Percentiles rank a stretch among this genome's conserved stretches.
phyloP scores from a whole-genome alignment of 2,329 filamentous ascomycete species.

The Gyromitra esculenta region DNA sequence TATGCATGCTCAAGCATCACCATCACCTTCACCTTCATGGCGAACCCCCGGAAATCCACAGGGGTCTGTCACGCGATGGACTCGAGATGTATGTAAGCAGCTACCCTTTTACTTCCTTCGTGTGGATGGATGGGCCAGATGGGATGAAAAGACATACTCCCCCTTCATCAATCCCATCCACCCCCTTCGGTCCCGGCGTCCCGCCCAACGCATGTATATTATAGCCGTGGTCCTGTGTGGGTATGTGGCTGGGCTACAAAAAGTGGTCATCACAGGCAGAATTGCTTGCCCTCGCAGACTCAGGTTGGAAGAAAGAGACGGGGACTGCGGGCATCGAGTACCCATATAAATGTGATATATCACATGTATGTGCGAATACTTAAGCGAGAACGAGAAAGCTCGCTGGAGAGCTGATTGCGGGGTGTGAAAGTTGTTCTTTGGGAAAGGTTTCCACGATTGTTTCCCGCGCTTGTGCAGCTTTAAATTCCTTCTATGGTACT shows the following conservation, averaged over 20 bases:
- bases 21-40: conserved; percentile 41
- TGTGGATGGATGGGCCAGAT: too few species aligned
- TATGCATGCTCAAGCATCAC: conserved; percentile 48
- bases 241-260: conserved; percentile 39
- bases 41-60: conserved; percentile 50
- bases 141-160: conserved; percentile 34
- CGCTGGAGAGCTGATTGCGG: conserved; percentile 42
- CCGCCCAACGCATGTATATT: conserved; percentile 44
- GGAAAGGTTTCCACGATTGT: conserved; percentile 50
- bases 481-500: conserved; percentile 30
- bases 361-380: conserved; percentile 51
- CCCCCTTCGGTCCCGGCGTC: conserved; percentile 43
- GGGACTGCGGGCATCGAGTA: conserved; percentile 42
- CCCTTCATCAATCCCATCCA: conserved; percentile 36
- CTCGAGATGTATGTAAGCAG: conserved; percentile 51
- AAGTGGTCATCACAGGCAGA: conserved; percentile 43
- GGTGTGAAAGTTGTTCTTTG: conserved; percentile 42
- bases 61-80: conserved; percentile 52
- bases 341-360: conserved; percentile 51
- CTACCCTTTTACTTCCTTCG: conserved; percentile 38
- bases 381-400: conserved; percentile 46
- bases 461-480: conserved; percentile 49
- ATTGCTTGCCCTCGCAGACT: conserved; percentile 30
- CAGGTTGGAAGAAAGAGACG: conserved; percentile 31
- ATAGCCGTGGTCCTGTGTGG: conserved; percentile 44